Conservation (phyloP, 306 rosid species). For the Malus orientalis region DNA sequence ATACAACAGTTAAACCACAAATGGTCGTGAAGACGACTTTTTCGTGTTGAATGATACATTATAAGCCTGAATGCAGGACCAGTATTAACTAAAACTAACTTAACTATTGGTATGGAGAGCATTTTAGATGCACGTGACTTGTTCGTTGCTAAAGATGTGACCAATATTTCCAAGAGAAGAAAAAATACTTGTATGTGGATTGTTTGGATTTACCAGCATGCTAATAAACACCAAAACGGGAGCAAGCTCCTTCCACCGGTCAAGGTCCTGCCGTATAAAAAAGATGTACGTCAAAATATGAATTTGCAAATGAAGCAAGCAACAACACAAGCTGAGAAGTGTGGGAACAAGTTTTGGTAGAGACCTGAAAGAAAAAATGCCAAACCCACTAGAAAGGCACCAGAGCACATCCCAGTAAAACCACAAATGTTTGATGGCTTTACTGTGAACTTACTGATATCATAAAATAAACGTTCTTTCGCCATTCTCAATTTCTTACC, state of each 20-base stretch:
- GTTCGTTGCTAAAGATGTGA: background rate
- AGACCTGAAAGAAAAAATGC: constrained; percentile 11
- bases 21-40: constrained; percentile 45
- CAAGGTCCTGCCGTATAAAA: background rate
- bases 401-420: background rate
- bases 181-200: background rate
- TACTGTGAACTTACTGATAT: background rate
- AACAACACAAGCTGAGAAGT: background rate
- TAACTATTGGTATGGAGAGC: background rate
- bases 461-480: background rate
- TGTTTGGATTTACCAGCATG: constrained; percentile 6
- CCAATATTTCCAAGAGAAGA: background rate
- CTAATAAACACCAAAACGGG: constrained; percentile 11
- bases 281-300: background rate
- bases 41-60: constrained; percentile 4
- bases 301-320: background rate
- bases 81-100: background rate
- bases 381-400: constrained; percentile 2
- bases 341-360: background rate
- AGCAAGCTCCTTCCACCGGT: background rate
- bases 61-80: background rate
- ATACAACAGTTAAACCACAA: constrained; percentile 47
- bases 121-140: background rate
- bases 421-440: background rate
- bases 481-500: background rate